These are phyloP conservation scores for Dictyostelium brefeldianum DNA, from an alignment of 78 protist genomes.

Conservation along the genomic window DNA sequence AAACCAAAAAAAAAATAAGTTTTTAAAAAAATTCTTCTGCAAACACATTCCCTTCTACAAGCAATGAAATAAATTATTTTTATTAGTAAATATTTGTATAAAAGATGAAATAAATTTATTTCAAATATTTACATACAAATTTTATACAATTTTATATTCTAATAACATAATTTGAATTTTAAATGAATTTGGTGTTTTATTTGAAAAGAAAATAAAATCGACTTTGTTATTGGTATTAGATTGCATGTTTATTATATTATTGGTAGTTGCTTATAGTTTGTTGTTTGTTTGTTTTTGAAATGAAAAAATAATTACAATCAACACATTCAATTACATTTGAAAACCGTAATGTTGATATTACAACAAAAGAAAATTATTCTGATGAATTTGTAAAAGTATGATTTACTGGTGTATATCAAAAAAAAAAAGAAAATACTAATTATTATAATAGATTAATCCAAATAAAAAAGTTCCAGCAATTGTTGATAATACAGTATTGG, in stretches of 20 bases:
- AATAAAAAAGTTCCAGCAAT: conserved; percentile 38
- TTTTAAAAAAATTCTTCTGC: too few species aligned
- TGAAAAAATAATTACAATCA: background rate
- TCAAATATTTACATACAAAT: too few species aligned
- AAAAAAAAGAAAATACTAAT: background rate
- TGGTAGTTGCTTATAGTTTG: too few species aligned
- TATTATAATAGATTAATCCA: conserved; percentile 6
- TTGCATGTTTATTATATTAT: too few species aligned
- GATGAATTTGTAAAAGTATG: background rate
- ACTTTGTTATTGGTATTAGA: too few species aligned
- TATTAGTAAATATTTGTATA: too few species aligned
- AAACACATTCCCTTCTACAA: too few species aligned
- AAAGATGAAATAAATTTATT: too few species aligned
- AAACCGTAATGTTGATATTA: background rate
- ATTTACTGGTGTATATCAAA: background rate
- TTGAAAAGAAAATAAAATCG: background rate
- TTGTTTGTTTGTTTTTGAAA: too few species aligned
- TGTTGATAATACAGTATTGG: conserved; percentile 20
- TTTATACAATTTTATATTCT: too few species aligned
- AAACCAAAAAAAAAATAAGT: too few species aligned
- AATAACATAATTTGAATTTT: background rate
- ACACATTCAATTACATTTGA: background rate
- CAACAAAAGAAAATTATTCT: conserved; percentile 9
- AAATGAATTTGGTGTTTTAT: background rate
- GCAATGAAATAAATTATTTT: too few species aligned